Evolutionary conservation across 352 stramenopile genomes (phyloP).

Genomic region (Globisporangium viniferum): DNA sequence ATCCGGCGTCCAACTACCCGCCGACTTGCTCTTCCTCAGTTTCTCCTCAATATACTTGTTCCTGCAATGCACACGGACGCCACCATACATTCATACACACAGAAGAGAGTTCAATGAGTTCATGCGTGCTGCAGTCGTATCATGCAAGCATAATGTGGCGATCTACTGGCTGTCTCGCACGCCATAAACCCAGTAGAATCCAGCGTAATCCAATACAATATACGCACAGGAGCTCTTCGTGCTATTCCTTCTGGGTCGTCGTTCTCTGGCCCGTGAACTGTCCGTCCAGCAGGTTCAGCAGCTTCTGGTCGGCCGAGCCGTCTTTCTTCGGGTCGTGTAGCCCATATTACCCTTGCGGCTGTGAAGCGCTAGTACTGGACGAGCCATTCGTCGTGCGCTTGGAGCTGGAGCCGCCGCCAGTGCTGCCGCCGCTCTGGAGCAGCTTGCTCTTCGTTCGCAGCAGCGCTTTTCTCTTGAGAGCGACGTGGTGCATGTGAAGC

Average conservation of each 20-base stretch:
- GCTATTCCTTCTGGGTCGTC: conserved; percentile 59
- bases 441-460: conserved; percentile 50
- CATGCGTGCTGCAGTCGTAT: not conserved
- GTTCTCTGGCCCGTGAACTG: conserved; percentile 78
- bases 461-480: conserved; percentile 70
- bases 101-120: not conserved
- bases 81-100: not conserved
- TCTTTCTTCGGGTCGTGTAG: conserved; percentile 79
- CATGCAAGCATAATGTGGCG: not conserved
- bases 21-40: conserved; percentile 41
- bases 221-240: conserved; percentile 68
- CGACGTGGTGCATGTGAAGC: conserved; percentile 79
- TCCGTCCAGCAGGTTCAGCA: conserved; percentile 67
- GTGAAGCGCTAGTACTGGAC: not conserved
- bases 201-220: not conserved
- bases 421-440: conserved; percentile 35
- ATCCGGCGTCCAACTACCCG: conserved; percentile 6
- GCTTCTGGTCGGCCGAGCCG: conserved; percentile 60
- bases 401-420: not conserved
- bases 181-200: not conserved
- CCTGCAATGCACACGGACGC: conserved; percentile 18
- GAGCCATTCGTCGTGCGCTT: not conserved
- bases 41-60: conserved; percentile 84
- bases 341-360: conserved; percentile 35
- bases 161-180: not conserved